phyloP scores from a whole-genome alignment of 345 rosid species.

The Pelargonium nanum region DNA sequence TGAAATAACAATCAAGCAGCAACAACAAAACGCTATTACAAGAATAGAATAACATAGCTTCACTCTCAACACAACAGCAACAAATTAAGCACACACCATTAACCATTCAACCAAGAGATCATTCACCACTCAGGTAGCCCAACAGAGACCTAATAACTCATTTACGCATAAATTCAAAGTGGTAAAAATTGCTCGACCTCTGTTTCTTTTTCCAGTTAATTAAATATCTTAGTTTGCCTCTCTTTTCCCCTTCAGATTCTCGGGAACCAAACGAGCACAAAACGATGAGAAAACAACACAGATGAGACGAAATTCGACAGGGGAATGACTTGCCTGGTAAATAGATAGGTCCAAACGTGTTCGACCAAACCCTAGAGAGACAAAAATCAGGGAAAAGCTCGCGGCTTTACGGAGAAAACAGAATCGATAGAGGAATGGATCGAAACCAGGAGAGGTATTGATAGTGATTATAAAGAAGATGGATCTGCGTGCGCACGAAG shows the following conservation, averaged over 20 bases:
- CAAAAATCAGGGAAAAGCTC: neutral
- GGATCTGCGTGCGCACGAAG: constrained; percentile 14
- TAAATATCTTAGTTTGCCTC: neutral
- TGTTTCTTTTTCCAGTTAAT: neutral
- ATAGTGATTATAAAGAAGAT: neutral
- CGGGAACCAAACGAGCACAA: neutral
- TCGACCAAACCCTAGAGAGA: constrained; percentile 33
- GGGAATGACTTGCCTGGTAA: constrained; percentile 23
- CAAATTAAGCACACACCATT: neutral
- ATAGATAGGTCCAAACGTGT: neutral
- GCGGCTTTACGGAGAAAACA: neutral
- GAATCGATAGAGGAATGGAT: neutral
- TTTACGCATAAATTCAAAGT: neutral
- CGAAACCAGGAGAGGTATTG: constrained; percentile 8
- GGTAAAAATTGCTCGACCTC: neutral
- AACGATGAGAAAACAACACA: neutral
- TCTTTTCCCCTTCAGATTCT: neutral
- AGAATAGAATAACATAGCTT: neutral
- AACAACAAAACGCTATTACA: neutral
- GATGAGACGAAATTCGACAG: neutral
- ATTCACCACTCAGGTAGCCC: neutral
- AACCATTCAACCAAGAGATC: neutral
- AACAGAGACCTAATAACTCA: neutral
- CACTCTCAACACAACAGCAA: neutral
- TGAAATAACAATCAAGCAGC: neutral